Evolutionary conservation across 495 filamentous ascomycete genomes (phyloP), one percentile per base, ranked within the genome.

Genomic region (Hypoxylon cercidicola): DNA sequence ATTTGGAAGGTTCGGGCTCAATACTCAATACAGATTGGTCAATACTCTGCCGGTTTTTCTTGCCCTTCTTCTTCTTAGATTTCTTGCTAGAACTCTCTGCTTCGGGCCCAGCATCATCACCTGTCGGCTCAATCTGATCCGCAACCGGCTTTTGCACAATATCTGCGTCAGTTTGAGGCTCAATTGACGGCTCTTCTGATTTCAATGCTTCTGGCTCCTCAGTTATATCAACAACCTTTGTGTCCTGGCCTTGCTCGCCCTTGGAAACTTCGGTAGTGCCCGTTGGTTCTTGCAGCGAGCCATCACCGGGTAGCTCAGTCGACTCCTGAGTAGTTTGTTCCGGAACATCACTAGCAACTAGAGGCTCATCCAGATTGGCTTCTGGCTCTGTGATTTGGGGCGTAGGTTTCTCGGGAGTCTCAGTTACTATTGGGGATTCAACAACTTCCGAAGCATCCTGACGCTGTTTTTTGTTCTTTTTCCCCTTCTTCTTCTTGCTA

Each of bases 241-340:
- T 61, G 13, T 46, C 60, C 50, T 74, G 67, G 19, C 75, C 75
- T 60, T 77, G 74, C 61, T 75, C 69, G 18, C 61, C 54, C 45
- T 70, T 64, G 46, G 61, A 50, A 20, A 61, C 62, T 43, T 44
- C 28, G 21, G 25, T 47, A 28, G 54, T 16, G 13, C 43, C 54
- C 12, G 41, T 56, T 37, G 41, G 23, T 21, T 64, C 59, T 23
- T 41, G n/a, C 37, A 18, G 40, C 3, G 15, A 16, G 21, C 55
- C 43, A 10, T 60, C 39, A 13, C 41, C 51, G 40, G 30, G 25
- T 25, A 15, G 41, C 1, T 61, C 50, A 5, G 45, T 34, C 18
- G 15, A 19, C 15, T 54, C 43, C 34, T 68, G 41, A 6, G 41
- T 6, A 13, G 49, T 28, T 0, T 51, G 40, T 60, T 59, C 59